A percentile compares a stretch with the other conserved stretches of the same genome.
Conservation (phyloP, 331 rosid genomes). For the Stylosanthes scabra region DNA sequence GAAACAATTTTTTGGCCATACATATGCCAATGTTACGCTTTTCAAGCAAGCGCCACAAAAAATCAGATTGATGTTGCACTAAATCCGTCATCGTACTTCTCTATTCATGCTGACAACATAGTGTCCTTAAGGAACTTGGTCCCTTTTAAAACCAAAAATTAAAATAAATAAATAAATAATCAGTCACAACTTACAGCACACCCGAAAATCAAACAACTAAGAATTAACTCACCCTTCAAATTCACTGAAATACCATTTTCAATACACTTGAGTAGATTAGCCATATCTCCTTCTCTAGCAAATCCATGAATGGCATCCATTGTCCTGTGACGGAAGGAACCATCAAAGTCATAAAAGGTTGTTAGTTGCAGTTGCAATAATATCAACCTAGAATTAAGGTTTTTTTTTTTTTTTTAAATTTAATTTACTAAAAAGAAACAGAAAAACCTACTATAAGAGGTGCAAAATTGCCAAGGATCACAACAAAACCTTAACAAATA, state of each 20-base stretch:
- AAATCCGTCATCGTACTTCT: conserved; percentile 22
- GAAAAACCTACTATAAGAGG: not conserved
- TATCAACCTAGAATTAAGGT: conserved; percentile 12
- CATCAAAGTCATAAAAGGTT: conserved; percentile 14
- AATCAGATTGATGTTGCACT: conserved; percentile 32
- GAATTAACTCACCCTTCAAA: conserved; percentile 70
- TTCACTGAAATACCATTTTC: conserved; percentile 80
- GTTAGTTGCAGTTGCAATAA: not conserved
- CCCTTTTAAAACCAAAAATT: conserved; percentile 32
- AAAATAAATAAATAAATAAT: conserved; percentile 17
- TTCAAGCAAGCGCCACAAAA: conserved; percentile 34
- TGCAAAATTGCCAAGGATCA: conserved; percentile 11
- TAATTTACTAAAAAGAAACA: not conserved
- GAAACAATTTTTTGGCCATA: conserved; percentile 12
- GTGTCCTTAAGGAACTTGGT: conserved; percentile 25
- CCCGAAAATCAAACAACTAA: conserved; percentile 6
- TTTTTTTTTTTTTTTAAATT: not conserved
- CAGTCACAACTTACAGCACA: conserved; percentile 16
- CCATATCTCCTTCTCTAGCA: conserved; percentile 93
- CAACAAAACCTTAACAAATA: conserved; percentile 14
- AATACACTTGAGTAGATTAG: conserved; percentile 75
- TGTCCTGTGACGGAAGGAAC: conserved; percentile 60
- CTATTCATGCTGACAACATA: conserved; percentile 21
- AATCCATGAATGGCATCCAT: conserved; percentile 93
- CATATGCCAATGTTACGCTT: conserved; percentile 34